Evolutionary conservation across 495 filamentous ascomycete species (phyloP).

Genomic region (Massariosphaeria phaeospora): DNA sequence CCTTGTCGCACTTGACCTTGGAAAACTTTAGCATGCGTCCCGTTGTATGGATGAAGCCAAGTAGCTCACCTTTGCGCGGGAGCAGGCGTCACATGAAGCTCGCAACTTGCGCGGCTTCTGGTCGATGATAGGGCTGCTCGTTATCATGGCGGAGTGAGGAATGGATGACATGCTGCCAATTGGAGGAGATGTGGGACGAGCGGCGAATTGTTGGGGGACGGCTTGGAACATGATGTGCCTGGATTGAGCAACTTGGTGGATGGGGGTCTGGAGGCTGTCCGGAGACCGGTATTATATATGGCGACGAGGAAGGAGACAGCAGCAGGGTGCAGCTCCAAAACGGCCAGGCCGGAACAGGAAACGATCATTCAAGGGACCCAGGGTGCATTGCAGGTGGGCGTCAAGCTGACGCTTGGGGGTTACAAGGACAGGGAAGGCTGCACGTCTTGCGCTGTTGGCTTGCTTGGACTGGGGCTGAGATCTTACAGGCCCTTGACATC

Average conservation of each 20-base stretch:
- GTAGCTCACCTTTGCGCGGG: constrained; percentile 21
- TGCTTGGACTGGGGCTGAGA: constrained; percentile 21
- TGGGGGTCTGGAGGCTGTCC: constrained; percentile 8
- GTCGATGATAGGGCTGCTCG: constrained; percentile 18
- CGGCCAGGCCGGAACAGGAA: constrained; percentile 6
- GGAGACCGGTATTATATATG: constrained; percentile 29
- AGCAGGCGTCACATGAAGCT: constrained; percentile 33
- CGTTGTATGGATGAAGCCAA: not conserved
- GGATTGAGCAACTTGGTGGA: constrained; percentile 4
- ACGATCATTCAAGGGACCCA: constrained; percentile 12
- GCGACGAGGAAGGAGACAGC: constrained; percentile 4
- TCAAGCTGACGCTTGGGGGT: constrained; percentile 11
- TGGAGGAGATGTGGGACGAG: constrained; percentile 16
- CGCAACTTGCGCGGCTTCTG: constrained; percentile 32
- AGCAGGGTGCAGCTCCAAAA: constrained; percentile 11
- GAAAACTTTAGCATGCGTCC: not conserved
- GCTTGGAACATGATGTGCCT: constrained; percentile 27
- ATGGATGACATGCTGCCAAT: constrained; percentile 16
- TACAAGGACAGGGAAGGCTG: constrained; percentile 15
- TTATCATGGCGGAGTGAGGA: constrained; percentile 7
- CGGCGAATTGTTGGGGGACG: constrained; percentile 12
- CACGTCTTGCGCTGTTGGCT: constrained; percentile 13
- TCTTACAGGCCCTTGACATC: constrained; percentile 19
- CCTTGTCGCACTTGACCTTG: constrained; percentile 31
- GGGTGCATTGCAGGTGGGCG: constrained; percentile 9